Base-by-base conservation (phyloP, 177 flowering plant genomes). In the Tripterygium wilfordii region DNA sequence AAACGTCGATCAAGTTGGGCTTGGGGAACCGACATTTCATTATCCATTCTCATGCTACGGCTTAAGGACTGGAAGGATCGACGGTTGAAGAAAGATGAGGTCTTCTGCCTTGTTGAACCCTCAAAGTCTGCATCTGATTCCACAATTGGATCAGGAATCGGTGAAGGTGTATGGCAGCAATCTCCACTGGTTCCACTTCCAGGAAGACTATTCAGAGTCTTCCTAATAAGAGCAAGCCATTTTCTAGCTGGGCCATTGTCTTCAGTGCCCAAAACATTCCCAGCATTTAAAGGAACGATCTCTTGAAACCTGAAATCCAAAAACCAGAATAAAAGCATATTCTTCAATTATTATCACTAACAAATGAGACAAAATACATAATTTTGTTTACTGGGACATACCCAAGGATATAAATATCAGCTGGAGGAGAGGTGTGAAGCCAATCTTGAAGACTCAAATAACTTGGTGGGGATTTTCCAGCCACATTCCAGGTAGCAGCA, bases 401-500 rank as follows among this genome's bases (percentile, higher is more conserved):
- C 96, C 99, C 99, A 59, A 92, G 83, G 67, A 92, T 96, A 72
- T 92, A 92, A 44, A 92, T 80, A 57, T 92, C 99, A 17, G 96
- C 97, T 48, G 99, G 95, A 64, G 94, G 94, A 31, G 96, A 89
- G n/a, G 91, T 58, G 53, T 84, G 95, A 43, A 92, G 96, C 99
- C 99, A 92, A 57, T 88, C 99, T 61, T 89, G 95, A 31, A 92
- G 82, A 63, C 56, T 84, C 56, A 92, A 64, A 65, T 72, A 54
- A 65, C 75, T 77, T 27, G 96, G 87, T 46, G 97, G 99, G 35
- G 99, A 81, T 60, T 84, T 92, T 54, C 99, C 99, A 41, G 91
- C 99, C 28, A 92, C 99, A 78, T 92, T 92, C 99, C 99, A 92
- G 47, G 99, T 92, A 39, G 99, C 96, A 49, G 74, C 89, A 69